Evolutionary conservation across 1,139 yeast genomes (phyloP).

Genomic region (Yamadazyma pseudoaaseri): DNA sequence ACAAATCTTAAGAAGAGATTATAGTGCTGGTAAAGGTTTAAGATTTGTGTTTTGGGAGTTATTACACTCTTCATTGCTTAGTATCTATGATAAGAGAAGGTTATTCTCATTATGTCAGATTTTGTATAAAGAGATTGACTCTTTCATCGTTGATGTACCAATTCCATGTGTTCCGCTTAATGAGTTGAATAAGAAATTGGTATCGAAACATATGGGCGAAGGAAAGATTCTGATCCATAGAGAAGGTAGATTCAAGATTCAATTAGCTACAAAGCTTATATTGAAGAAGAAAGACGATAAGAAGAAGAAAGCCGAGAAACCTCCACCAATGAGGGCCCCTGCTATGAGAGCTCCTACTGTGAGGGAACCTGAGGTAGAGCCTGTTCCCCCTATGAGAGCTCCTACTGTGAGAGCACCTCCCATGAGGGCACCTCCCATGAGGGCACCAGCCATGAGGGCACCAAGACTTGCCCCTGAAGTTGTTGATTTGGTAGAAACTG

Average conservation of each 20-base stretch:
- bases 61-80: conserved; percentile 59
- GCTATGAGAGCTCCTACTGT: conserved; percentile 5
- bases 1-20: conserved; percentile 63
- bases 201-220: conserved; percentile 50
- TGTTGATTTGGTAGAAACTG: neutral
- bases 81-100: conserved; percentile 59
- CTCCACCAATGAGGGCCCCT: conserved; percentile 18
- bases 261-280: conserved; percentile 24
- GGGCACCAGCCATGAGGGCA: neutral
- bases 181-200: conserved; percentile 57
- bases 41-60: conserved; percentile 64
- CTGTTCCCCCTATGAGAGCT: neutral
- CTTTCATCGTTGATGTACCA: conserved; percentile 58
- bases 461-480: neutral
- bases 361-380: neutral
- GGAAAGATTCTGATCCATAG: conserved; percentile 45
- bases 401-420: conserved; percentile 7
- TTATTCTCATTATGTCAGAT: conserved; percentile 67
- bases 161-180: conserved; percentile 56
- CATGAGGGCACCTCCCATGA: neutral
- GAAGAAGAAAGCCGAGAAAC: conserved; percentile 19
- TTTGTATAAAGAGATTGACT: conserved; percentile 62
- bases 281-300: conserved; percentile 8
- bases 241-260: conserved; percentile 48
- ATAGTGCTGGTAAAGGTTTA: conserved; percentile 63